Conservation (phyloP, 306 rosid genomes). For the Malus fusca region DNA sequence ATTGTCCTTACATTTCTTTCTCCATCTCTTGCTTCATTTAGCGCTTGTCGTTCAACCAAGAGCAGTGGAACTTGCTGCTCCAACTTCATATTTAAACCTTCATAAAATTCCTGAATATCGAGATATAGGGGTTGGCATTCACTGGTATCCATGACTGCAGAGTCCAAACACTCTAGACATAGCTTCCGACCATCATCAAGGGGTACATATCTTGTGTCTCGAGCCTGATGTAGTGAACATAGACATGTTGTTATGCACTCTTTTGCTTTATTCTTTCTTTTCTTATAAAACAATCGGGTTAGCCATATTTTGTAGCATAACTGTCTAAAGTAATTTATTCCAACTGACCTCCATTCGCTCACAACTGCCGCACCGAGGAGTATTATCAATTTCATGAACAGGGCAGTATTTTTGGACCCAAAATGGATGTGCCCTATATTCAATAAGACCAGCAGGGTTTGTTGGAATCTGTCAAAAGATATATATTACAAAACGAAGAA, state of each 20-base stretch:
- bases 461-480: constrained; percentile 97
- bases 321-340: not conserved
- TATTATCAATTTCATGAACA: constrained; percentile 79
- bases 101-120: constrained; percentile 78
- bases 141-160: constrained; percentile 83
- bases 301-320: not conserved
- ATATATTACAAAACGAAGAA: constrained; percentile 45
- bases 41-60: constrained; percentile 93
- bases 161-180: constrained; percentile 88
- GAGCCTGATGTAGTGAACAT: constrained; percentile 45
- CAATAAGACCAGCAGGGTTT: constrained; percentile 99
- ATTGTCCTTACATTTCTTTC: constrained; percentile 73
- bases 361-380: constrained; percentile 97
- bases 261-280: not conserved
- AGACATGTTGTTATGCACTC: constrained; percentile 1
- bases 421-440: constrained; percentile 99
- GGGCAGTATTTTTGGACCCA: constrained; percentile 99
- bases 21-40: constrained; percentile 97
- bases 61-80: constrained; percentile 90
- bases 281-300: not conserved
- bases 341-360: constrained; percentile 96
- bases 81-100: constrained; percentile 76
- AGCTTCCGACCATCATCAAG: constrained; percentile 91
- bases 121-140: constrained; percentile 81
- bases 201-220: constrained; percentile 55